These are phyloP conservation scores for Trichophyton rubrum DNA, from an alignment of 2,329 filamentous ascomycete species.

Conservation along the genomic window DNA sequence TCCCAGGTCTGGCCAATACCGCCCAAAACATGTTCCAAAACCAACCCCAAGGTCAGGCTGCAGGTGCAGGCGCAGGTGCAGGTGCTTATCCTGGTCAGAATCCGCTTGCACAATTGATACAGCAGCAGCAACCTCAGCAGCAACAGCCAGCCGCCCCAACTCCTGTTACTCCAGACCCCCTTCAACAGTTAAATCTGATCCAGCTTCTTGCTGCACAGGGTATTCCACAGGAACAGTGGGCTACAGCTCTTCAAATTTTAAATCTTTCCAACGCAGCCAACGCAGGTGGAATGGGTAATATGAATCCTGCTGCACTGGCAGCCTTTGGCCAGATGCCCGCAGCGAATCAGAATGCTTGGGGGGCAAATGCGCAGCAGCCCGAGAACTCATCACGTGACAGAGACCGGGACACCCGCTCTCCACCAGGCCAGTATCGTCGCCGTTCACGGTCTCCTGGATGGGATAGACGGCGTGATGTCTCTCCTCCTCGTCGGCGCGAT, in stretches of 20 bases:
- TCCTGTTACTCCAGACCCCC: slow-evolving; percentile 36
- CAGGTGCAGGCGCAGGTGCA: slow-evolving; percentile 19
- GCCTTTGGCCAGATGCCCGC: slow-evolving; percentile 17
- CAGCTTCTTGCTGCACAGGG: slow-evolving; percentile 65
- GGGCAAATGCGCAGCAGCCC: slow-evolving; percentile 18
- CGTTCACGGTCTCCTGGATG: slow-evolving; percentile 70
- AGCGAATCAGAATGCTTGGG: slow-evolving; percentile 12
- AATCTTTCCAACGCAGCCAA: slow-evolving; percentile 26
- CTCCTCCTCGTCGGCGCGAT: slow-evolving; percentile 49
- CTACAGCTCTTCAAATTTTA: slow-evolving; percentile 42
- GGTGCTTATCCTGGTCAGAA: slow-evolving; percentile 25
- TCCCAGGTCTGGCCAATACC: slow-evolving; percentile 34
- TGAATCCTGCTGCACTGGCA: slow-evolving; percentile 37
- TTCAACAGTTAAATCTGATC: slow-evolving; percentile 63
- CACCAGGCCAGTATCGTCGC: slow-evolving; percentile 48
- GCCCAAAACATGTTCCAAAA: slow-evolving; percentile 27
- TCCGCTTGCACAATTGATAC: slow-evolving; percentile 22
- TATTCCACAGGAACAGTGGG: slow-evolving; percentile 65
- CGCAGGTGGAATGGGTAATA: slow-evolving; percentile 21
- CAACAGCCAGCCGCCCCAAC: slow-evolving; percentile 28
- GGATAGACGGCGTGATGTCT: slow-evolving; percentile 55
- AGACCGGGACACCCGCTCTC: slow-evolving; percentile 52
- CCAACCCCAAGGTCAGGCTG: slow-evolving; percentile 28
- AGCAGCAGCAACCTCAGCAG: slow-evolving; percentile 18
- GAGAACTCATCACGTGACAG: slow-evolving; percentile 25